Percentiles rank a stretch among this genome's conserved stretches.
These are phyloP conservation scores for Leucogyrophana mollusca DNA, from an alignment of 768 basidiomycete species.

Conservation along the genomic window DNA sequence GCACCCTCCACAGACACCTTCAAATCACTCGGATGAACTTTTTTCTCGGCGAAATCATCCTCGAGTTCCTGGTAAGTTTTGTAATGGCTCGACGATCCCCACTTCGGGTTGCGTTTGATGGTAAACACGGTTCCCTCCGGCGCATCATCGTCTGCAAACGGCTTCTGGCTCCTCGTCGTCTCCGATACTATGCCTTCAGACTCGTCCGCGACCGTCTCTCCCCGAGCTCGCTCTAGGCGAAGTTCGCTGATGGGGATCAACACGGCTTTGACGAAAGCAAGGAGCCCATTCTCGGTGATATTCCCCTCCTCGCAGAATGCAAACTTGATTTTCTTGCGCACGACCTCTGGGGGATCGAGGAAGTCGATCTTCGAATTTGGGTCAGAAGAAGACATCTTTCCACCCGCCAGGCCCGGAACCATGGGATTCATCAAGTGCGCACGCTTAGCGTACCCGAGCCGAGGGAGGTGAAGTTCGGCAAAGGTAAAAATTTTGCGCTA, in stretches of 20 bases:
- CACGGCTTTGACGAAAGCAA: constrained; percentile 84
- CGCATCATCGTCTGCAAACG: constrained; percentile 67
- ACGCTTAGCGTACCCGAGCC: constrained; percentile 89
- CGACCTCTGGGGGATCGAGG: constrained; percentile 79
- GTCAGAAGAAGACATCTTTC: constrained; percentile 98
- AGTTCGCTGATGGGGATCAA: constrained; percentile 84
- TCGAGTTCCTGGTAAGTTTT: constrained; percentile 60
- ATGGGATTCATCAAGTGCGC: constrained; percentile 98
- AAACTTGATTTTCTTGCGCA: constrained; percentile 86
- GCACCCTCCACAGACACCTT: constrained; percentile 76
- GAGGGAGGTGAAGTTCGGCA: constrained; percentile 92
- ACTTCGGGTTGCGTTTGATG: constrained; percentile 74
- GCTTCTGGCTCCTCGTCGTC: constrained; percentile 48
- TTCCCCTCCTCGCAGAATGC: constrained; percentile 97
- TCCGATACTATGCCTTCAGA: constrained; percentile 40
- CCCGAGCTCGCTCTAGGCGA: constrained; percentile 56
- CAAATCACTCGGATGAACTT: constrained; percentile 87
- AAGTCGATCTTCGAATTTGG: constrained; percentile 99
- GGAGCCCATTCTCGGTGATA: constrained; percentile 81
- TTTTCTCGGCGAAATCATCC: constrained; percentile 71
- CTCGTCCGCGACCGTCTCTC: constrained; percentile 39
- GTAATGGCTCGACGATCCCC: constrained; percentile 81
- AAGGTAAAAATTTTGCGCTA: constrained; percentile 99
- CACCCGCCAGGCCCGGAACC: constrained; percentile 92
- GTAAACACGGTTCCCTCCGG: constrained; percentile 83